Evolutionary conservation across 176 grass and related monocot genomes (phyloP).

Genomic region (Rhynchospora tenuis): DNA sequence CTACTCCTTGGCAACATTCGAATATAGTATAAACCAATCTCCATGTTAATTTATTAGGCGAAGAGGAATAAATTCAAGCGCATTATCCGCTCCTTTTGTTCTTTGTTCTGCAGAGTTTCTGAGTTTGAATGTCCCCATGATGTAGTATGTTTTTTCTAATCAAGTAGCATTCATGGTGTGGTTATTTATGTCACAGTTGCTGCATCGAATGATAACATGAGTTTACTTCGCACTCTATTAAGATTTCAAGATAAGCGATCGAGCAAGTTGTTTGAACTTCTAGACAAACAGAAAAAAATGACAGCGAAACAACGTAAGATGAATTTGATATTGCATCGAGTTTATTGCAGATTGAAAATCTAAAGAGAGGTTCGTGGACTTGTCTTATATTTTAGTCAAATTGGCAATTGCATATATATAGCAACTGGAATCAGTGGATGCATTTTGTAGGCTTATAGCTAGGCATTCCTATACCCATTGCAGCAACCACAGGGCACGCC

Average conservation of each 20-base stretch:
- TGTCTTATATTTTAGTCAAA: background rate
- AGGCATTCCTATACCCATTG: background rate
- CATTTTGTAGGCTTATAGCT: background rate
- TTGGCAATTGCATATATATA: background rate
- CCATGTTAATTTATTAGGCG: background rate
- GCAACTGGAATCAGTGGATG: background rate
- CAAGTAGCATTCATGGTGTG: background rate
- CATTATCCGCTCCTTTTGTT: constrained; percentile 25
- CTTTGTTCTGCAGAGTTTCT: constrained; percentile 19
- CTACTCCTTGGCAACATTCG: constrained; percentile 28
- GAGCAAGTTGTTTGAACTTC: too few species aligned
- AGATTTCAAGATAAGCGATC: too few species aligned
- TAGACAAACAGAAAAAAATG: too few species aligned
- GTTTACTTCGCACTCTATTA: background rate
- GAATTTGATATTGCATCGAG: too few species aligned
- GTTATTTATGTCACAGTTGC: background rate
- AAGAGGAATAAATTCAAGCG: constrained; percentile 26
- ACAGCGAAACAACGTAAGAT: too few species aligned
- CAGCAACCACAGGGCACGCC: background rate
- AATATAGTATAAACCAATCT: constrained; percentile 18
- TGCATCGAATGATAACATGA: background rate
- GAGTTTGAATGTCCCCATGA: constrained; percentile 12
- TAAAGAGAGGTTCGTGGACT: background rate
- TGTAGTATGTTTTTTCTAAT: background rate
- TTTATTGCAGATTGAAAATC: too few species aligned